Base-by-base conservation (phyloP, 257 asterid genomes). In the Scutellaria galericulata region DNA sequence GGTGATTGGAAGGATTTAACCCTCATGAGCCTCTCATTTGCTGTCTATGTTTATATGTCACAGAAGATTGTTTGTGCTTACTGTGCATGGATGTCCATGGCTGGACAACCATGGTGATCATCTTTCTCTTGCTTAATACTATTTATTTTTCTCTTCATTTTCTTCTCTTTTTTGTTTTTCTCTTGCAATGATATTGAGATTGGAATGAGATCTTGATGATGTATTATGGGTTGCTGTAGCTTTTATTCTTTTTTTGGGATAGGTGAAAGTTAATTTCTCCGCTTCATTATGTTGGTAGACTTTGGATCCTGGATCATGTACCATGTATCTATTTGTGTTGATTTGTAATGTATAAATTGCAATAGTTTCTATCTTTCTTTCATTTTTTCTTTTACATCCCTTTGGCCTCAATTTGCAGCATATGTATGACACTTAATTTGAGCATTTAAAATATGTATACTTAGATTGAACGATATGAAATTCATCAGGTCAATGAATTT, bases 41-140 rank as follows among this genome's bases (percentile, higher is more conserved):
- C 96, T 82, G 86, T 94, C 2, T 94, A 94, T 81, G 80, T 94
- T 7, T 94, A 94, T 39, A 89, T 94, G 73, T 89, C 98, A 6
- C 98, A 94, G 83, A 89, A 88, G 85, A 79, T 91, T 79, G 97
- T 94, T 7, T 91, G 97, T 84, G 91, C 96, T 79, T 91, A 94
- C 61, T 93, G 97, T 86, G 85, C 75, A 13, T 91, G 91, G 95
- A 81, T 88, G 80, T 84, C 91, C 51, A 77, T 83, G 79, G 50
- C 53, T 45, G 64, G 81, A 61, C 90, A 82, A 66, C 54, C 84
- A 53, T 83, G 87, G 89, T 88, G 85, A 84, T 71, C 13, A 7
- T 39, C 9, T 9, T 13, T 10, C 7, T 2, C 3, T 7, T 7
- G 4, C 11, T 1, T 56, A 24, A 18, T 24, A 24, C 2, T 67